Conservation (phyloP, 2,329 filamentous ascomycete species). For the Bimuria novae-zelandiae region DNA sequence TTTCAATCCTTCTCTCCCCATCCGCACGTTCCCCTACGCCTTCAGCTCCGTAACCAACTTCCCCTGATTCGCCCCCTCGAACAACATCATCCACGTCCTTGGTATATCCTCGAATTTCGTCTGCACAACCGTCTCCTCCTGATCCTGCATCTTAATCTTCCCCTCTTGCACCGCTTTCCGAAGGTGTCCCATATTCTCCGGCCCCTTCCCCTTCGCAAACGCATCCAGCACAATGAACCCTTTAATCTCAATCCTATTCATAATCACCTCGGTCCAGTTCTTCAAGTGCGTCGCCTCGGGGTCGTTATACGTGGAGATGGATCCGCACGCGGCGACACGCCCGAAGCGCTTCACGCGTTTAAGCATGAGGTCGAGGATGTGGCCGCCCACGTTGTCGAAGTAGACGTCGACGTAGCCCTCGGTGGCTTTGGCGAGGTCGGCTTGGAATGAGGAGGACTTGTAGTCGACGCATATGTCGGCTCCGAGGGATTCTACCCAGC, state of each 20-base stretch:
- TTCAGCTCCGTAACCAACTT: slow-evolving; percentile 52
- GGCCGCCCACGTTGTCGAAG: slow-evolving; percentile 58
- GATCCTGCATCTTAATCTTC: slow-evolving; percentile 51
- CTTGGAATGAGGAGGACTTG: slow-evolving; percentile 53
- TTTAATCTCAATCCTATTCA: slow-evolving; percentile 49
- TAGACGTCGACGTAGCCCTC: slow-evolving; percentile 58
- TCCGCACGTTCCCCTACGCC: neutral
- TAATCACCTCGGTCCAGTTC: slow-evolving; percentile 52
- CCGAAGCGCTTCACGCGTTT: slow-evolving; percentile 48
- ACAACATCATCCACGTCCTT: slow-evolving; percentile 55
- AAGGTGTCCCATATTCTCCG: slow-evolving; percentile 29
- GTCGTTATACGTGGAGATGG: slow-evolving; percentile 50
- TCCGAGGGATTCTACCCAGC: slow-evolving; percentile 56
- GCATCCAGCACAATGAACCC: slow-evolving; percentile 54
- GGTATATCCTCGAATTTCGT: slow-evolving; percentile 56
- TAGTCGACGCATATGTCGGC: slow-evolving; percentile 62
- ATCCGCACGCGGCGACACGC: slow-evolving; percentile 51
- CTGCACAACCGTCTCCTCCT: slow-evolving; percentile 55
- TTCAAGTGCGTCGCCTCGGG: slow-evolving; percentile 37
- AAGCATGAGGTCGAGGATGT: slow-evolving; percentile 54
- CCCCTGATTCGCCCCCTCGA: slow-evolving; percentile 53
- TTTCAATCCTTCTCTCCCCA: neutral
- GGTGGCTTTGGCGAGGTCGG: slow-evolving; percentile 54
- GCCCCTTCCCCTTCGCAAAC: slow-evolving; percentile 31
- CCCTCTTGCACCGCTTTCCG: slow-evolving; percentile 46